A percentile compares a stretch with the other conserved stretches of the same genome.
phyloP scores from a whole-genome alignment of 805 yeast species.

The Saccharomycopsis sp. region DNA sequence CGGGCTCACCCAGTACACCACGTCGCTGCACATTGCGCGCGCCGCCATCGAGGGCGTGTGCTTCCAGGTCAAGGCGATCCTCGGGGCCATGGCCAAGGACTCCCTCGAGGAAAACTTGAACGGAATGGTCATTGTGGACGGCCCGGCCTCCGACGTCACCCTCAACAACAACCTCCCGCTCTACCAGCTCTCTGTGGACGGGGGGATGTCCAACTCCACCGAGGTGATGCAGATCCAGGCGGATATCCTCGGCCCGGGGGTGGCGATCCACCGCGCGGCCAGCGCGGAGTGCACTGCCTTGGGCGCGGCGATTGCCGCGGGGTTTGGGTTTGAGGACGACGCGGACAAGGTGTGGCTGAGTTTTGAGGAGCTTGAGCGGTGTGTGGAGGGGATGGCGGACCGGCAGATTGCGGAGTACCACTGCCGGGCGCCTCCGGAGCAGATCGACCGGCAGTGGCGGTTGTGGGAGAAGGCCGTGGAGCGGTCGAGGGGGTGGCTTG shows the following conservation, averaged over 20 bases:
- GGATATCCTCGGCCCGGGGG: conserved; percentile 83
- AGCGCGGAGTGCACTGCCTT: conserved; percentile 89
- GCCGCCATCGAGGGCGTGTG: conserved; percentile 96
- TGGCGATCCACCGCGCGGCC: conserved; percentile 70
- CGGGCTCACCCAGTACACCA: conserved; percentile 89
- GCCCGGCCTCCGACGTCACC: conserved; percentile 29
- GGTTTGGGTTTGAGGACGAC: conserved; percentile 47
- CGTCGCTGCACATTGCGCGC: conserved; percentile 85
- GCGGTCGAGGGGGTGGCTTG: conserved; percentile 77
- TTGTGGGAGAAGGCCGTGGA: conserved; percentile 83
- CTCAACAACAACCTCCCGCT: conserved; percentile 29
- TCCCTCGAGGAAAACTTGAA: conserved; percentile 50
- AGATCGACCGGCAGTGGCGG: conserved; percentile 56
- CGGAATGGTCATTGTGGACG: conserved; percentile 46
- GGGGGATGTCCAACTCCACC: conserved; percentile 89
- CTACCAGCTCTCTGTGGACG: conserved; percentile 71
- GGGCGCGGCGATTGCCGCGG: conserved; percentile 96
- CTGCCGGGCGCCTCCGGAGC: conserved; percentile 43
- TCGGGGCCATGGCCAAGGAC: conserved; percentile 84
- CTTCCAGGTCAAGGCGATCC: conserved; percentile 85
- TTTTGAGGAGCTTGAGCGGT: conserved; percentile 53
- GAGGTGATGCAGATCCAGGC: conserved; percentile 93
- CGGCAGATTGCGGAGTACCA: conserved; percentile 14
- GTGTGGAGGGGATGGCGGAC: conserved; percentile 21
- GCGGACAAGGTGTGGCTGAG: conserved; percentile 63